Percentiles rank a stretch among this genome's conserved stretches.
These are phyloP conservation scores for Barnettozyma vustinii DNA, from an alignment of 805 yeast genomes.

Conservation along the genomic window DNA sequence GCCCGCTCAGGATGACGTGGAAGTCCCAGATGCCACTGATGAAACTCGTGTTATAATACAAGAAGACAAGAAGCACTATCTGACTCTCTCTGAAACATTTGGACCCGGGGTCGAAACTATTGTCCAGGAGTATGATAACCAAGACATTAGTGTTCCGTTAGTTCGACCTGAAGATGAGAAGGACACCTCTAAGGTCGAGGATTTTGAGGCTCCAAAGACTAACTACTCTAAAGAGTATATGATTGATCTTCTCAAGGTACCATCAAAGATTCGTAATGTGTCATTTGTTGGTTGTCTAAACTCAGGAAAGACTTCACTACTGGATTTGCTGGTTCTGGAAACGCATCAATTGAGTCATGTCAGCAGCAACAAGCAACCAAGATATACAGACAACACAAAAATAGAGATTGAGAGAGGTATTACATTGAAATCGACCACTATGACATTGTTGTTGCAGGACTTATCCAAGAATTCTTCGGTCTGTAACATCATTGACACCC, in stretches of 20 bases:
- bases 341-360: slow-evolving; percentile 47
- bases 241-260: slow-evolving; percentile 41
- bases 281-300: slow-evolving; percentile 77
- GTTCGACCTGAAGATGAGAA: slow-evolving; percentile 46
- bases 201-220: slow-evolving; percentile 50
- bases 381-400: slow-evolving; percentile 68
- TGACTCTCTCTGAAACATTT: slow-evolving; percentile 41
- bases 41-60: slow-evolving; percentile 31
- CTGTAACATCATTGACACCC: slow-evolving; percentile 72
- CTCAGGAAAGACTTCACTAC: slow-evolving; percentile 79
- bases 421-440: slow-evolving; percentile 57
- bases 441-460: slow-evolving; percentile 54
- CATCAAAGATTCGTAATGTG: slow-evolving; percentile 66
- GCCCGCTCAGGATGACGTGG: slow-evolving; percentile 25
- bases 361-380: slow-evolving; percentile 64
- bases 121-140: slow-evolving; percentile 47
- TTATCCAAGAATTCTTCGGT: slow-evolving; percentile 48
- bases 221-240: slow-evolving; percentile 60
- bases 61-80: slow-evolving; percentile 41
- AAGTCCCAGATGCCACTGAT: slow-evolving; percentile 10
- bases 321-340: slow-evolving; percentile 62
- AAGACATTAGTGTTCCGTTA: slow-evolving; percentile 56
- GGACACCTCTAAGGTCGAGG: slow-evolving; percentile 42
- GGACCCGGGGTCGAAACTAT: slow-evolving; percentile 64
- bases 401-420: slow-evolving; percentile 69